These are phyloP conservation scores for Dactylellina leptospora DNA, from an alignment of 2,329 filamentous ascomycete genomes.

Conservation along the genomic window DNA sequence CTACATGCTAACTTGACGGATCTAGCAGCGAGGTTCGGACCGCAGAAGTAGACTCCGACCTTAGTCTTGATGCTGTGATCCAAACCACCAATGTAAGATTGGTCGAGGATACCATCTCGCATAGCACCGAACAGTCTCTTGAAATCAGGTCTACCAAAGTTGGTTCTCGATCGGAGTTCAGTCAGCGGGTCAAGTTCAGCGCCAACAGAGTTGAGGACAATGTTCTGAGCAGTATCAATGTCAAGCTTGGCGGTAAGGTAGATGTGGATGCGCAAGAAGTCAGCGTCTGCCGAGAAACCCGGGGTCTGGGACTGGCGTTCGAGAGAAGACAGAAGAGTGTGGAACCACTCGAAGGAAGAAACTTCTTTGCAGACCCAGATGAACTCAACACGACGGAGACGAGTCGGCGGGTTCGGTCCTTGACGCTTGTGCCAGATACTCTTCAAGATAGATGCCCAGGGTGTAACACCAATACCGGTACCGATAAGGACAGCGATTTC, in stretches of 20 bases:
- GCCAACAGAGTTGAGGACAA: slow-evolving; percentile 94
- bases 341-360: slow-evolving; percentile 98
- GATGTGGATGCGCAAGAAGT: slow-evolving; percentile 97
- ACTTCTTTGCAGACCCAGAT: slow-evolving; percentile 99
- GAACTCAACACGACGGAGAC: slow-evolving; percentile 94
- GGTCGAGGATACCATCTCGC: slow-evolving; percentile 85
- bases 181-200: slow-evolving; percentile 88
- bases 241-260: slow-evolving; percentile 95
- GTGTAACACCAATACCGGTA: slow-evolving; percentile 86
- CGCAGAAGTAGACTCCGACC: slow-evolving; percentile 97
- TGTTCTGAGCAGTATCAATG: slow-evolving; percentile 91
- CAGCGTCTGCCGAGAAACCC: slow-evolving; percentile 70
- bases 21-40: slow-evolving; percentile 80
- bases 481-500: slow-evolving; percentile 87
- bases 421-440: slow-evolving; percentile 98
- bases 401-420: slow-evolving; percentile 84
- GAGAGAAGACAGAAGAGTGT: slow-evolving; percentile 87
- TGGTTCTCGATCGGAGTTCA: slow-evolving; percentile 86
- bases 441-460: slow-evolving; percentile 88
- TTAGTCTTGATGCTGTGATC: slow-evolving; percentile 80
- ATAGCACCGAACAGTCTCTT: slow-evolving; percentile 79
- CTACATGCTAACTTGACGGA: slow-evolving; percentile 85
- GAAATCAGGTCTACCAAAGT: slow-evolving; percentile 95
- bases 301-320: slow-evolving; percentile 82
- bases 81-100: slow-evolving; percentile 83